Evolutionary conservation across 1,139 yeast species (phyloP), one percentile per base, ranked within the genome.

Genomic region (Kodamaea anthophila): DNA sequence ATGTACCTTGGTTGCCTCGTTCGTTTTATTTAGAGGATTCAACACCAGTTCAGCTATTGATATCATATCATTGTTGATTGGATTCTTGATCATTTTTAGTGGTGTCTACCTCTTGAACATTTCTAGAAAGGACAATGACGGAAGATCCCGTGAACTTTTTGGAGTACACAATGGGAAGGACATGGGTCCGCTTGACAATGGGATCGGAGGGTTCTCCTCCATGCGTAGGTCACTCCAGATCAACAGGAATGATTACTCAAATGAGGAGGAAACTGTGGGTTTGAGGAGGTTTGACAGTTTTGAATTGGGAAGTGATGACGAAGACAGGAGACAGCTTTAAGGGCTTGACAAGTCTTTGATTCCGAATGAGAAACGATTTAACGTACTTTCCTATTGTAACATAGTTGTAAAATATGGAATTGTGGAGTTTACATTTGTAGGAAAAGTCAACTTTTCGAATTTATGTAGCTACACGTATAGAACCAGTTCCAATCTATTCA

Each of bases 31-130:
- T 60, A 71, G 80, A 46, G 95, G 95, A 11, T 87, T 87, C 66
- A 85, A 85, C 59, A 85, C 94, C 26, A 65, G 93, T 3, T 75
- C 83, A 14, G 75, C 85, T 18, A 85, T 83, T 41, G 84, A 85
- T 55, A 75, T 86, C 33, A 78, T 86, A 30, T 85, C 95, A n/a
- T 66, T 86, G 36, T 68, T 86, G 37, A 80, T 87, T 47, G 96
- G 96, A 16, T 86, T 86, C 55, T 67, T 85, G 41, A 83, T 85
- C 48, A 86, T 87, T 35, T 87, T 86, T 57, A 72, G 86, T 36
- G 96, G 96, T 18, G 96, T 86, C 13, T 86, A 81, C 49, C 65
- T 86, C 35, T 69, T 86, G 48, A 87, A 87, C 55, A 74, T 86
- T 29, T 74, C 93, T 3, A 70, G 94, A 47, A 75, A 80, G 43